Conservation (phyloP, 2,329 filamentous ascomycete species). For the Neurospora sp. region DNA sequence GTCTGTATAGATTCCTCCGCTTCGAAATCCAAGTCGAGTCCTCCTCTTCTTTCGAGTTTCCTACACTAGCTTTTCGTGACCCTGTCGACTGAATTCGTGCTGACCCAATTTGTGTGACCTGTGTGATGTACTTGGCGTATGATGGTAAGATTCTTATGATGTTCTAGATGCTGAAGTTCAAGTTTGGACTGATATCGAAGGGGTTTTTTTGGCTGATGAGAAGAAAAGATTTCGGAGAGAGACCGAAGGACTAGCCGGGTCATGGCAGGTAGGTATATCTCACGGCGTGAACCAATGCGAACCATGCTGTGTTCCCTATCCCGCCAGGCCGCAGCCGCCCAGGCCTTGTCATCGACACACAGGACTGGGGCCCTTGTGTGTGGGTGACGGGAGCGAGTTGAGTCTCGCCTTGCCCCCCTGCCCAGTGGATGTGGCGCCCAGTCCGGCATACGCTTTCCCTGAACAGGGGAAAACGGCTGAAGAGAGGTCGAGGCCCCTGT, state of each 20-base stretch:
- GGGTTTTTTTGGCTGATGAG: neutral
- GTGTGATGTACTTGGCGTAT: neutral
- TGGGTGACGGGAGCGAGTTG: neutral
- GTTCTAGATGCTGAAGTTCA: neutral
- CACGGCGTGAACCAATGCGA: neutral
- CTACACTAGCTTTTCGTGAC: neutral
- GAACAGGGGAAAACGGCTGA: slow-evolving; percentile 8
- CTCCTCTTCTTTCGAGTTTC: neutral
- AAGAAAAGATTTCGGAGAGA: neutral
- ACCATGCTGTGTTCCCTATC: neutral
- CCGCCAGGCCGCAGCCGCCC: neutral
- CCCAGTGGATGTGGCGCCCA: neutral
- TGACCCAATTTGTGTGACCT: neutral
- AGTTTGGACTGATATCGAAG: neutral
- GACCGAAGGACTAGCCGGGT: neutral
- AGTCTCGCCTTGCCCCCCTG: neutral
- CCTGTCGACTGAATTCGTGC: neutral
- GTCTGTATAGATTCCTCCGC: neutral
- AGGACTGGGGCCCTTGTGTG: neutral
- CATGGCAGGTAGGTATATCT: neutral
- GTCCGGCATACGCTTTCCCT: neutral
- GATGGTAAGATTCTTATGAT: neutral
- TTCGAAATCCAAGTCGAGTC: neutral
- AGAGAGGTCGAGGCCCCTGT: slow-evolving; percentile 16
- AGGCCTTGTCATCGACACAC: neutral